phyloP scores from a whole-genome alignment of 495 filamentous ascomycete species.

The Antarctomyces pellizariae region DNA sequence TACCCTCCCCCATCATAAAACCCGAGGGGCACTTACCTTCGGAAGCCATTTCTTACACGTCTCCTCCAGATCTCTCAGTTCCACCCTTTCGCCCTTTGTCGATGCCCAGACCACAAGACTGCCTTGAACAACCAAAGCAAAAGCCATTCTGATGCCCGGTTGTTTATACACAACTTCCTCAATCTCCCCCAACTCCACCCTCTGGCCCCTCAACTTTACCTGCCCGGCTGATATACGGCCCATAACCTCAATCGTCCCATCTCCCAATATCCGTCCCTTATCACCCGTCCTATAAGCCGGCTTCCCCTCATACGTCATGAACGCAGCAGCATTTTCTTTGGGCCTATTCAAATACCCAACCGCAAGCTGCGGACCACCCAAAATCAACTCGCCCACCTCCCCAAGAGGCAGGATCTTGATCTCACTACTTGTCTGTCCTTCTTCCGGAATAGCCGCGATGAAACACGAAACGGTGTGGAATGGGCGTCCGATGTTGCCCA shows the following conservation, averaged over 20 bases:
- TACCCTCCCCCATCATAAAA: no score
- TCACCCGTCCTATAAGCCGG: constrained; percentile 71
- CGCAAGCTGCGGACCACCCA: constrained; percentile 63
- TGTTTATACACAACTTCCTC: constrained; percentile 41
- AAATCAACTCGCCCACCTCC: constrained; percentile 52
- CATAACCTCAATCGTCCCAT: constrained; percentile 56
- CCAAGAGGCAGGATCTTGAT: constrained; percentile 36
- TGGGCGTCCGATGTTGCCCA: constrained; percentile 46
- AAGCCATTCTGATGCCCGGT: constrained; percentile 22
- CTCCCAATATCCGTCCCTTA: constrained; percentile 39
- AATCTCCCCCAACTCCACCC: constrained; percentile 65
- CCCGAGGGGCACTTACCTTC: no score
- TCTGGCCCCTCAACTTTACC: constrained; percentile 61
- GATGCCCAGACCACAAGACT: constrained; percentile 47
- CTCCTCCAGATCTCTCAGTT: constrained; percentile 21
- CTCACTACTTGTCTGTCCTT: constrained; percentile 4
- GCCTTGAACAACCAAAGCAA: constrained; percentile 33
- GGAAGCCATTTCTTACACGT: constrained; percentile 52
- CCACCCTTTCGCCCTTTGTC: constrained; percentile 12
- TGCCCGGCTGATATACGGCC: constrained; percentile 60
- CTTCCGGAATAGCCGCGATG: constrained; percentile 23
- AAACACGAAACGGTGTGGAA: constrained; percentile 58
- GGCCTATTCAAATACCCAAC: constrained; percentile 62
- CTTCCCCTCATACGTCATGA: constrained; percentile 27
- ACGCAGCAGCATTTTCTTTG: constrained; percentile 49